Conservation (phyloP, 768 basidiomycete species). For the Phaeotremella fagi region DNA sequence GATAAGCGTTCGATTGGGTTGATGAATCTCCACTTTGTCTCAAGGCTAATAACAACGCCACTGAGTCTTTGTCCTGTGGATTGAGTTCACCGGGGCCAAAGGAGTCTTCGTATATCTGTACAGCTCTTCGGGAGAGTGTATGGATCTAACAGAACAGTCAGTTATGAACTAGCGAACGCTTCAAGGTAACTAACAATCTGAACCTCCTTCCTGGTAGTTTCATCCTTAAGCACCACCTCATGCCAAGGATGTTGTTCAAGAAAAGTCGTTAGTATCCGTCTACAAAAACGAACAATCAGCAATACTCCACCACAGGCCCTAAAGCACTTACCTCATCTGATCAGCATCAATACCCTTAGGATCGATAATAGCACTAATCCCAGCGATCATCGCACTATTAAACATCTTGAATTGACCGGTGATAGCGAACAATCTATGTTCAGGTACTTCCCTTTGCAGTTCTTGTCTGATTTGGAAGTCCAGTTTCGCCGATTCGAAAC, state of each 20-base stretch:
- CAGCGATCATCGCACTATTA: slow-evolving; percentile 48
- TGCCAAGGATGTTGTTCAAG: slow-evolving; percentile 44
- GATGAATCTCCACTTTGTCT: slow-evolving; percentile 32
- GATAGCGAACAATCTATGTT: slow-evolving; percentile 30
- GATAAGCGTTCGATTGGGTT: slow-evolving; percentile 14
- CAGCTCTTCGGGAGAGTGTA: slow-evolving; percentile 43
- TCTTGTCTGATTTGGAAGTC: slow-evolving; percentile 60
- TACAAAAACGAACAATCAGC: slow-evolving; percentile 20
- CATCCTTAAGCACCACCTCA: slow-evolving; percentile 34
- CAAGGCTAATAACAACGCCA: slow-evolving; percentile 36
- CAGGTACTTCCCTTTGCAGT: slow-evolving; percentile 41
- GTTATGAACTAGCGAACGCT: background rate
- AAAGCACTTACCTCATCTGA: slow-evolving; percentile 35
- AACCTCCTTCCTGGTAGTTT: slow-evolving; percentile 45
- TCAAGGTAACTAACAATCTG: slow-evolving; percentile 34
- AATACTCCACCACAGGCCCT: slow-evolving; percentile 11
- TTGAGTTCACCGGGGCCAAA: slow-evolving; percentile 28
- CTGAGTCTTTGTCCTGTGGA: slow-evolving; percentile 37
- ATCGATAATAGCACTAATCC: slow-evolving; percentile 47
- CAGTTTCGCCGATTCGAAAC: slow-evolving; percentile 85
- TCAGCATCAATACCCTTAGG: slow-evolving; percentile 43
- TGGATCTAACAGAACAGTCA: slow-evolving; percentile 29
- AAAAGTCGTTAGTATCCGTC: slow-evolving; percentile 41
- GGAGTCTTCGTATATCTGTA: slow-evolving; percentile 37
- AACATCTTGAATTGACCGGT: slow-evolving; percentile 45